These are phyloP conservation scores for Stephania cephalantha DNA, from an alignment of 164 flowering plant species.

Conservation along the genomic window DNA sequence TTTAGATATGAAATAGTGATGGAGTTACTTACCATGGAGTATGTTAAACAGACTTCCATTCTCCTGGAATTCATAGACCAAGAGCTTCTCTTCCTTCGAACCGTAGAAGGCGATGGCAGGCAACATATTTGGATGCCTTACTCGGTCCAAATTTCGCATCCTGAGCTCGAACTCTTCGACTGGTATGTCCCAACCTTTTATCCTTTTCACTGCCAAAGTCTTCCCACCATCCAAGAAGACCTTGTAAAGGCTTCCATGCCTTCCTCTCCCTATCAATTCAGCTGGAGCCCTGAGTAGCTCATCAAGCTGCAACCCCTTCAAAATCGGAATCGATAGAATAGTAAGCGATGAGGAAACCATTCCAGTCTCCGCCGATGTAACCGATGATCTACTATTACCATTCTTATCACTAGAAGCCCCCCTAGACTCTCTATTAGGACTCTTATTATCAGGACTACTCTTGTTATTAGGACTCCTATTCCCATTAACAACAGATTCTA, in stretches of 20 bases:
- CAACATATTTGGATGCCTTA: constrained; percentile 52
- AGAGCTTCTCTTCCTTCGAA: constrained; percentile 65
- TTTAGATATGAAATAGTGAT: neutral
- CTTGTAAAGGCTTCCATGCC: constrained; percentile 52
- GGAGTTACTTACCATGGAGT: constrained; percentile 50
- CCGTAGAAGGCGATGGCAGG: constrained; percentile 52
- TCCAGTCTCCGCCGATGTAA: constrained; percentile 32
- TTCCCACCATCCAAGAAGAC: constrained; percentile 32
- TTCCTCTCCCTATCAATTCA: constrained; percentile 63
- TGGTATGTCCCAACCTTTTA: constrained; percentile 51
- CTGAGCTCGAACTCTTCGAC: constrained; percentile 40
- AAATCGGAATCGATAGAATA: constrained; percentile 36
- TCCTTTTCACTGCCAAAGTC: constrained; percentile 57
- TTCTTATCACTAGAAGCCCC: constrained; percentile 22
- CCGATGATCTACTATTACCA: constrained; percentile 28
- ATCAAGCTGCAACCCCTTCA: constrained; percentile 47
- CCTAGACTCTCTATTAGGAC: constrained; percentile 15
- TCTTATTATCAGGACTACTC: constrained; percentile 16
- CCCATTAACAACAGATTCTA: constrained; percentile 4
- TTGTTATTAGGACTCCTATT: constrained; percentile 21
- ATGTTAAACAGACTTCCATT: constrained; percentile 58
- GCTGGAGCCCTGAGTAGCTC: constrained; percentile 68
- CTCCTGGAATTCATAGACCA: constrained; percentile 53
- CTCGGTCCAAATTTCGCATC: constrained; percentile 46
- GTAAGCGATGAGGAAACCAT: constrained; percentile 30